phyloP scores from a whole-genome alignment of 345 rosid genomes.

The Eucalyptus cloeziana region DNA sequence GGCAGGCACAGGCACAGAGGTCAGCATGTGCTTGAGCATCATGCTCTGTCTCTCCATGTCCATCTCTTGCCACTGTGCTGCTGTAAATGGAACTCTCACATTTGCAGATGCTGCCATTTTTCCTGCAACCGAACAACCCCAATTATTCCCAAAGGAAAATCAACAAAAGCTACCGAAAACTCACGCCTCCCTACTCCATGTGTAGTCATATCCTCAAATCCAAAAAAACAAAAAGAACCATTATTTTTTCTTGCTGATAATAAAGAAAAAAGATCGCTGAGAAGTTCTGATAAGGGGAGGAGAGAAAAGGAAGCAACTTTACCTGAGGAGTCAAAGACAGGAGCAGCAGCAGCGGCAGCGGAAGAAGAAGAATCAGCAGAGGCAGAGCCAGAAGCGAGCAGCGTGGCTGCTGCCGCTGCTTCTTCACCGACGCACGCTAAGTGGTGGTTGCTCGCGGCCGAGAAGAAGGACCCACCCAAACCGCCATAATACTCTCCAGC shows the following conservation, averaged over 20 bases:
- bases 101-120: conserved; percentile 29
- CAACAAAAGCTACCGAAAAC: neutral
- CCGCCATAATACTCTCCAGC: neutral
- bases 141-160: neutral
- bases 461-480: neutral
- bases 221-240: neutral
- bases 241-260: neutral
- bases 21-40: conserved; percentile 43
- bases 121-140: conserved; percentile 5
- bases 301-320: conserved; percentile 7
- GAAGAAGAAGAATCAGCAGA: neutral
- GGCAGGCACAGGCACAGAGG: conserved; percentile 34
- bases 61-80: conserved; percentile 51
- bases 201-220: neutral
- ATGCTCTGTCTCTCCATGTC: conserved; percentile 49
- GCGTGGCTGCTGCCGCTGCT: neutral
- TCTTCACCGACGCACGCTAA: neutral
- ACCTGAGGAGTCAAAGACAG: neutral
- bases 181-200: neutral
- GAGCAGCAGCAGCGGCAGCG: neutral
- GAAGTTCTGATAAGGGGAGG: neutral
- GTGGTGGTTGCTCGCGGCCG: neutral
- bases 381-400: neutral
- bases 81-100: conserved; percentile 30
- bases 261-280: neutral